These are phyloP conservation scores for Brassica incana DNA, from an alignment of 345 rosid species.

Conservation along the genomic window DNA sequence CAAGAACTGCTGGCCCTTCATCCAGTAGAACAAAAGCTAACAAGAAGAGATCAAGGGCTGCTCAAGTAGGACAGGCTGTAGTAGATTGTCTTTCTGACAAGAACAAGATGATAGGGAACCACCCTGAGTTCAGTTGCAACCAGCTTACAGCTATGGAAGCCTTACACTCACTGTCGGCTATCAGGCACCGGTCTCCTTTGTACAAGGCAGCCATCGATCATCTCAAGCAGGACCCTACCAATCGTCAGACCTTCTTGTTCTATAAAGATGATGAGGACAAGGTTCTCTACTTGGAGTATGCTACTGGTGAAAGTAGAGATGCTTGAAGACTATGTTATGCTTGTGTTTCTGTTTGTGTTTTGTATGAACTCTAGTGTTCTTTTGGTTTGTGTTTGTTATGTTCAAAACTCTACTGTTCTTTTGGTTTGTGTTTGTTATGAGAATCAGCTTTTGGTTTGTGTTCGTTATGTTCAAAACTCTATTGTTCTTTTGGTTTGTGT, in stretches of 20 bases:
- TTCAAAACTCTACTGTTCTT: no score
- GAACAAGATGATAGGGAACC: no score
- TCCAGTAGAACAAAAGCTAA: no score
- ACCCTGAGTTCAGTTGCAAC: background rate
- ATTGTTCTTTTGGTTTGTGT: background rate
- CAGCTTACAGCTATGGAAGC: background rate
- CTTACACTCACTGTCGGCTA: background rate
- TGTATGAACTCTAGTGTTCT: background rate
- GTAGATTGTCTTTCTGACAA: no score
- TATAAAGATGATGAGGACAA: background rate
- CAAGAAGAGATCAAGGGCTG: no score
- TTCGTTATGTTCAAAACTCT: no score
- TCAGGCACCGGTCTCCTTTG: background rate
- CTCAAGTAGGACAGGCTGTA: no score
- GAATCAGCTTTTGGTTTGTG: background rate
- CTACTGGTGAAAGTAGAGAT: background rate
- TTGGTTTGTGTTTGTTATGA: background rate
- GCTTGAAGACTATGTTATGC: background rate
- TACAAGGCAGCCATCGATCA: background rate
- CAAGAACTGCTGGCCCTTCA: no score
- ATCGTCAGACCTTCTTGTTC: background rate
- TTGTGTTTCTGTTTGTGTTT: background rate
- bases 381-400: no score
- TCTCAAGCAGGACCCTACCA: background rate
- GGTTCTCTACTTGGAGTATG: background rate